Conservation (phyloP, 169 alveolate species). For the Eimeria falciformis region DNA sequence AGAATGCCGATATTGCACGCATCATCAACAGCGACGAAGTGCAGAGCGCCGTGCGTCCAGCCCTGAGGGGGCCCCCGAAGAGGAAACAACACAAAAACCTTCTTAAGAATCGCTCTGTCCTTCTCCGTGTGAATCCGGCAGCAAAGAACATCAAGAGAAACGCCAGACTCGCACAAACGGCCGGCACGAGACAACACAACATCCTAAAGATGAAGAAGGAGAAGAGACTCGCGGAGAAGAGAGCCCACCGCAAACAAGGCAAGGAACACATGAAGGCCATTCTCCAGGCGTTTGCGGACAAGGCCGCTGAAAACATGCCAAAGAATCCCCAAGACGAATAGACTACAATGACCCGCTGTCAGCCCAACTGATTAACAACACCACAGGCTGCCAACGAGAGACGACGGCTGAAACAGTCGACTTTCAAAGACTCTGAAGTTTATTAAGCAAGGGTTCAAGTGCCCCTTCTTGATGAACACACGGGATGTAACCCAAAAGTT, state of each 20-base stretch:
- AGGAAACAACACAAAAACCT: conserved; percentile 80
- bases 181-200: conserved; percentile 46
- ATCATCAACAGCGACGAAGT: conserved; percentile 97
- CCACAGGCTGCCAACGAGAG: no score
- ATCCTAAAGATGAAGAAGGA: conserved; percentile 43
- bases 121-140: conserved; percentile 83
- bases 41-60: conserved; percentile 93
- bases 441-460: no score
- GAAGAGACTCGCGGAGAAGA: conserved; percentile 7
- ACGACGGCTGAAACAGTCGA: no score
- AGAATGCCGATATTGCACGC: conserved; percentile 96
- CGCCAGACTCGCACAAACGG: conserved; percentile 72
- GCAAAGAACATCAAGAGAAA: conserved; percentile 74
- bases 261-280: not conserved
- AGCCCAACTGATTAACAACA: no score
- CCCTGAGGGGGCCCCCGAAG: conserved; percentile 78
- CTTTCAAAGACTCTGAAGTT: no score
- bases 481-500: no score
- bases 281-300: conserved; percentile 54
- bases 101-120: conserved; percentile 81
- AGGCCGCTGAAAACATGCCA: conserved; percentile 19
- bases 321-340: no score
- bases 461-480: no score
- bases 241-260: conserved; percentile 11
- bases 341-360: no score